Conservation (phyloP, 257 asterid genomes). For the Penstemon davidsonii region DNA sequence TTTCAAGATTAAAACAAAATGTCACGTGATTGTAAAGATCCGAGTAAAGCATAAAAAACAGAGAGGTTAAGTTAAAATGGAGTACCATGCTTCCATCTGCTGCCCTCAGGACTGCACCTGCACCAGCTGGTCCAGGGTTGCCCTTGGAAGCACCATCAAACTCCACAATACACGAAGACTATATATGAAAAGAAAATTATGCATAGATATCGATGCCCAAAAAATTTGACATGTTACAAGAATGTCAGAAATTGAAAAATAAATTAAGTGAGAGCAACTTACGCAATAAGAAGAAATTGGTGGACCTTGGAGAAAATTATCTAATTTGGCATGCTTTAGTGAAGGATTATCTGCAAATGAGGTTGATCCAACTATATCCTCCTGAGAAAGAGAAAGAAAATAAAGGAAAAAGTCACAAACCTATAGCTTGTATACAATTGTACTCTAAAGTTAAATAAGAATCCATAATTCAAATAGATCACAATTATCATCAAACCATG, state of each 20-base stretch:
- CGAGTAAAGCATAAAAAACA: background rate
- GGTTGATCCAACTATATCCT: slow-evolving; percentile 62
- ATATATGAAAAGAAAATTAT: background rate
- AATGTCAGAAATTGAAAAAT: background rate
- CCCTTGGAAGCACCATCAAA: slow-evolving; percentile 62
- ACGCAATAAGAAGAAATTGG: slow-evolving; percentile 85
- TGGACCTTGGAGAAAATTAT: slow-evolving; percentile 71
- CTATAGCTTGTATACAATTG: background rate
- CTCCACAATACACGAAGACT: slow-evolving; percentile 43
- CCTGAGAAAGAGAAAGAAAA: slow-evolving; percentile 13
- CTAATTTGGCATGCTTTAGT: slow-evolving; percentile 57
- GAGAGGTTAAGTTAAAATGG: slow-evolving; percentile 7
- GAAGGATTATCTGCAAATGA: slow-evolving; percentile 54
- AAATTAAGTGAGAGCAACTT: slow-evolving; percentile 35
- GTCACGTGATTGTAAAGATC: background rate
- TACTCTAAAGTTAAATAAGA: background rate
- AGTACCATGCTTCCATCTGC: slow-evolving; percentile 51
- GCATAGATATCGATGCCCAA: background rate
- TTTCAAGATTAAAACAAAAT: background rate
- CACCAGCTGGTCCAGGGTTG: slow-evolving; percentile 59
- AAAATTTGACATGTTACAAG: background rate
- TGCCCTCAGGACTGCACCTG: slow-evolving; percentile 51
- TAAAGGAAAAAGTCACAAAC: background rate
- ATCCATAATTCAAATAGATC: background rate
- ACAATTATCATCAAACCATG: background rate